phyloP scores from a whole-genome alignment of 2,329 filamentous ascomycete species.

The Diaporthe eres region DNA sequence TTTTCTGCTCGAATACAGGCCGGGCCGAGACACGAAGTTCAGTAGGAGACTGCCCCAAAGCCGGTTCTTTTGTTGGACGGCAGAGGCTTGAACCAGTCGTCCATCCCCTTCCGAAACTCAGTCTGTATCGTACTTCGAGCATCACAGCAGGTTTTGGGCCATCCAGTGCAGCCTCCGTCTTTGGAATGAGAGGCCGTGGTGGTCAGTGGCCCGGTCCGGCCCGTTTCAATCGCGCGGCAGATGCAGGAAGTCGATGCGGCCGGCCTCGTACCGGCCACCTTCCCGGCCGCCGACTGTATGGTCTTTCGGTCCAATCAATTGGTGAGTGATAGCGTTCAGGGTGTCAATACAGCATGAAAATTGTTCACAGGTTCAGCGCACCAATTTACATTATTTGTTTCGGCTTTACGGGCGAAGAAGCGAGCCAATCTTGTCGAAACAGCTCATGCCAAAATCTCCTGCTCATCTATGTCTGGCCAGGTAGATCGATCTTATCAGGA shows the following conservation, averaged over 20 bases:
- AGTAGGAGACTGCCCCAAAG: background rate
- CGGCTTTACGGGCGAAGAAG: background rate
- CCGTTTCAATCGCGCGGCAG: slow-evolving; percentile 22
- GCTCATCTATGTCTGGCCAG: background rate
- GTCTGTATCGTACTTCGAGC: background rate
- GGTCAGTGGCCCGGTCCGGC: background rate
- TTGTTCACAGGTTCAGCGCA: background rate
- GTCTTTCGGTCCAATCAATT: background rate
- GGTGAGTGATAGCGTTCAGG: background rate
- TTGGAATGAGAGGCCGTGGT: background rate
- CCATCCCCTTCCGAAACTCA: background rate
- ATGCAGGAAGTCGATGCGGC: background rate
- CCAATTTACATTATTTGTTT: background rate
- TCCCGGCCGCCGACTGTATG: background rate
- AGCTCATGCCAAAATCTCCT: background rate
- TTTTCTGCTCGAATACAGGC: background rate
- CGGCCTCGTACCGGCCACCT: background rate
- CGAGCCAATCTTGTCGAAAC: background rate
- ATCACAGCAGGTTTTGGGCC: background rate
- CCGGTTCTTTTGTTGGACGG: background rate
- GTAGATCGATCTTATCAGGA: background rate
- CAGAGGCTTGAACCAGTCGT: background rate
- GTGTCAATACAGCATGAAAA: too few species aligned
- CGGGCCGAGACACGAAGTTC: background rate
- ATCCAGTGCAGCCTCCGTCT: too few species aligned